phyloP scores from a whole-genome alignment of 73 alveolate species.

The Paramecium primaurelia region DNA sequence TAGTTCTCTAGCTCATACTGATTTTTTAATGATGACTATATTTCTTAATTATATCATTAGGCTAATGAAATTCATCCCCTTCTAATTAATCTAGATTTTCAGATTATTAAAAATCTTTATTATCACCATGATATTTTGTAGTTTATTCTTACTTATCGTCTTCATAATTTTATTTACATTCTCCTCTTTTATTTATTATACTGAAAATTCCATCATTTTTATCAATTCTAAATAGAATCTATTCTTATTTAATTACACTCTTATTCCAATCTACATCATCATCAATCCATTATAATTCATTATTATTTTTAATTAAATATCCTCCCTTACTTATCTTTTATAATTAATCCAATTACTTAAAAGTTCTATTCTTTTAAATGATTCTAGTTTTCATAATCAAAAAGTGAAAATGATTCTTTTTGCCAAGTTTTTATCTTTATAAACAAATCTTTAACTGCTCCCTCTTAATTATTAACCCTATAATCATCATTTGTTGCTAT shows the following conservation, averaged over 20 bases:
- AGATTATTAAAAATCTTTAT: conserved; percentile 28
- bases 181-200: conserved; percentile 12
- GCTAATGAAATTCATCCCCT: conserved; percentile 39
- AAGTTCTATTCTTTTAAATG: conserved; percentile 18
- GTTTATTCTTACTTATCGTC: conserved; percentile 14
- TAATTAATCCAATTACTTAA: background rate
- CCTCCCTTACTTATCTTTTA: conserved; percentile 22
- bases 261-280: conserved; percentile 30
- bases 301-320: conserved; percentile 24
- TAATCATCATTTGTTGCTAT: conserved; percentile 36
- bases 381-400: conserved; percentile 26
- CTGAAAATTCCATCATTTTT: background rate
- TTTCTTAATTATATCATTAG: background rate
- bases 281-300: conserved; percentile 28
- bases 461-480: background rate
- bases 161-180: background rate
- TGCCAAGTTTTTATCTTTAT: conserved; percentile 12
- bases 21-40: background rate
- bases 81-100: conserved; percentile 32
- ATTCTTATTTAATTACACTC: conserved; percentile 16
- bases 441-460: background rate
- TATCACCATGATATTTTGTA: conserved; percentile 21
- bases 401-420: conserved; percentile 32
- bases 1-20: conserved; percentile 12
- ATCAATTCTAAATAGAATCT: background rate